Conservation (phyloP, 176 grass and related monocot genomes). For the Aegilops umbellulata region DNA sequence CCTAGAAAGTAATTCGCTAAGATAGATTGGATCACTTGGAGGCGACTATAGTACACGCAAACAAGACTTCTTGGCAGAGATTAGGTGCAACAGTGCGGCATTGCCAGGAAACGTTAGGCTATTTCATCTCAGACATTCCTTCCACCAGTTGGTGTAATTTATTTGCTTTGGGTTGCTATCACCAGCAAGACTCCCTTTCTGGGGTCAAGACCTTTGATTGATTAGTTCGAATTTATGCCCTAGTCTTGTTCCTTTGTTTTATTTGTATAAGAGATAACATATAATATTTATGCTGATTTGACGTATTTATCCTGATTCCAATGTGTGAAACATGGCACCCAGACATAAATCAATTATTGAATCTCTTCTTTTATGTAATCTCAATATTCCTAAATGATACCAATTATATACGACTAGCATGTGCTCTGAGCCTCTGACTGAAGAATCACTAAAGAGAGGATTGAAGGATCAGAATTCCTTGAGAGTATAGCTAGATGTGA, state of each 20-base stretch:
- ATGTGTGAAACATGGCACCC: conserved; percentile 21
- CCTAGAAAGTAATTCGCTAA: conserved; percentile 22
- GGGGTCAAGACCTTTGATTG: conserved; percentile 33
- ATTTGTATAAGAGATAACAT: background rate
- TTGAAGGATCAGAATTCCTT: background rate
- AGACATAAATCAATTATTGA: background rate
- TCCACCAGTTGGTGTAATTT: conserved; percentile 1
- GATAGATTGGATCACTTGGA: background rate
- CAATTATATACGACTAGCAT: background rate
- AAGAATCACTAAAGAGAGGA: conserved; percentile 1
- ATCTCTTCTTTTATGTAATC: background rate
- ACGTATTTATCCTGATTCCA: conserved; percentile 11
- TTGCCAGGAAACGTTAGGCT: background rate
- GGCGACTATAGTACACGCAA: conserved; percentile 27
- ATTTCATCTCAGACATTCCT: conserved; percentile 40
- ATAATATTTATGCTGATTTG: conserved; percentile 20
- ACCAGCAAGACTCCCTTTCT: conserved; percentile 26
- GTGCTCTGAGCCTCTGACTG: background rate
- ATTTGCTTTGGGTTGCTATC: conserved; percentile 31
- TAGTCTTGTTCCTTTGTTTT: background rate
- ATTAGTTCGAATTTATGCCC: conserved; percentile 32
- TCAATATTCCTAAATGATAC: background rate
- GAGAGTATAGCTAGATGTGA: background rate
- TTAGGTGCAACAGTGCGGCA: conserved; percentile 40
- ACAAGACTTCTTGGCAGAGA: conserved; percentile 39